Percentiles rank a stretch among this genome's conserved stretches.
phyloP scores from a whole-genome alignment of 768 basidiomycete species.

The Chalciporus sphaerocephalus region DNA sequence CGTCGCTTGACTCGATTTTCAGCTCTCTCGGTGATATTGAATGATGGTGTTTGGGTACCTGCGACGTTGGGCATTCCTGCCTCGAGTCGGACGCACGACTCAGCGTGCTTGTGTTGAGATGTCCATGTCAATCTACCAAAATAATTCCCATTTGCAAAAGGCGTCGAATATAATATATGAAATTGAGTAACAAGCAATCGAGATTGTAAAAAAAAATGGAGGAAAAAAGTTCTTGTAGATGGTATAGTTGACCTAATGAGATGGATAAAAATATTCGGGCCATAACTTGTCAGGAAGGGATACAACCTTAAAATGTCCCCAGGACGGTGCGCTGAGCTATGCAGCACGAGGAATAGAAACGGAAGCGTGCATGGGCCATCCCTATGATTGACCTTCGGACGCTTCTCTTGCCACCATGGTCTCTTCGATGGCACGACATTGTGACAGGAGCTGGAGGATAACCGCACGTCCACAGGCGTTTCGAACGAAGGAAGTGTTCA shows the following conservation, averaged over 20 bases:
- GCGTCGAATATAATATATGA: constrained; percentile 1
- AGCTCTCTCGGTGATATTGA: not conserved
- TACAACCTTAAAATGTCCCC: not conserved
- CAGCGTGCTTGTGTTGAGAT: too few species aligned
- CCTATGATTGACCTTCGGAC: not conserved
- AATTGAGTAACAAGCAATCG: constrained; percentile 1
- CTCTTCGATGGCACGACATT: constrained; percentile 66
- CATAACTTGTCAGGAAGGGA: not conserved
- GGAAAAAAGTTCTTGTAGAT: not conserved
- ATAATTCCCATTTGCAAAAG: not conserved
- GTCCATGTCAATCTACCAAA: not conserved
- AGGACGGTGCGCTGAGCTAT: not conserved
- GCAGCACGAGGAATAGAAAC: not conserved
- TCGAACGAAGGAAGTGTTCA: constrained; percentile 58
- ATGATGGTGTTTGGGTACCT: not conserved
- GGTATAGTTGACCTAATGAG: not conserved
- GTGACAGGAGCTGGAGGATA: constrained; percentile 61
- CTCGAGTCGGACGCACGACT: too few species aligned
- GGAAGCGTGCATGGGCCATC: not conserved
- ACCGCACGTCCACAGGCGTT: constrained; percentile 66
- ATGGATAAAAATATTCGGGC: constrained; percentile 3
- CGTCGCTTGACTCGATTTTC: too few species aligned
- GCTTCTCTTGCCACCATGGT: constrained; percentile 17
- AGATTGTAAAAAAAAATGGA: constrained; percentile 2
- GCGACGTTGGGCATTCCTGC: too few species aligned